A percentile compares a stretch with the other conserved stretches of the same genome.
Evolutionary conservation across 345 rosid genomes (phyloP).

Genomic region (Bruguiera sexangula): DNA sequence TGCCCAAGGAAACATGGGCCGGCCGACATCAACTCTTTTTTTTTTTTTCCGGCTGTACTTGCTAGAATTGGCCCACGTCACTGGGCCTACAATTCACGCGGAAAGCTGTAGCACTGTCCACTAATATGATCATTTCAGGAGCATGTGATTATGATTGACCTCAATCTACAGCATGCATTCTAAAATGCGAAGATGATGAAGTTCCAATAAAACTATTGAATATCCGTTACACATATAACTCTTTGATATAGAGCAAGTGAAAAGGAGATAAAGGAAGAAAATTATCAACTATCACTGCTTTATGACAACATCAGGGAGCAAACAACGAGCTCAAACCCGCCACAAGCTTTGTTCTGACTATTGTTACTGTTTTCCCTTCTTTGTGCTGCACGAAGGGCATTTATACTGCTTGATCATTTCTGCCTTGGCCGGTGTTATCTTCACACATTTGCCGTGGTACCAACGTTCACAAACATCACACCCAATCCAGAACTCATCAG

Average conservation of each 20-base stretch:
- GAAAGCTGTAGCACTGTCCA: neutral
- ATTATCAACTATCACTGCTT: constrained; percentile 2
- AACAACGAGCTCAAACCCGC: constrained; percentile 4
- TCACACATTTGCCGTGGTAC: constrained; percentile 88
- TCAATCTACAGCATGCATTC: neutral
- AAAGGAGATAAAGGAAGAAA: neutral
- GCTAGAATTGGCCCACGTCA: too few relatives aligned
- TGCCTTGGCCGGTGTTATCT: constrained; percentile 82
- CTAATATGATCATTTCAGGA: neutral
- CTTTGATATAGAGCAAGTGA: neutral
- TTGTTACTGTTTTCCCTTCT: constrained; percentile 43
- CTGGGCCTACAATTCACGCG: neutral
- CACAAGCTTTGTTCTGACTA: neutral
- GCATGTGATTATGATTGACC: neutral
- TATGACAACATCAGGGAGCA: constrained; percentile 2
- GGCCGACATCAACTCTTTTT: too few relatives aligned
- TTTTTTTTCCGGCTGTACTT: too few relatives aligned
- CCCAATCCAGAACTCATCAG: constrained; percentile 85
- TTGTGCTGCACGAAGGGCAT: constrained; percentile 76
- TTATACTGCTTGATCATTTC: constrained; percentile 81
- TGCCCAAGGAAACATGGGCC: too few relatives aligned
- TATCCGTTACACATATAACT: neutral
- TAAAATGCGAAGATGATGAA: neutral
- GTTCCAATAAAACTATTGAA: neutral
- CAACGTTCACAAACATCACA: constrained; percentile 81